Evolutionary conservation across 2,329 filamentous ascomycete species (phyloP).

Genomic region (Cercospora sp.): DNA sequence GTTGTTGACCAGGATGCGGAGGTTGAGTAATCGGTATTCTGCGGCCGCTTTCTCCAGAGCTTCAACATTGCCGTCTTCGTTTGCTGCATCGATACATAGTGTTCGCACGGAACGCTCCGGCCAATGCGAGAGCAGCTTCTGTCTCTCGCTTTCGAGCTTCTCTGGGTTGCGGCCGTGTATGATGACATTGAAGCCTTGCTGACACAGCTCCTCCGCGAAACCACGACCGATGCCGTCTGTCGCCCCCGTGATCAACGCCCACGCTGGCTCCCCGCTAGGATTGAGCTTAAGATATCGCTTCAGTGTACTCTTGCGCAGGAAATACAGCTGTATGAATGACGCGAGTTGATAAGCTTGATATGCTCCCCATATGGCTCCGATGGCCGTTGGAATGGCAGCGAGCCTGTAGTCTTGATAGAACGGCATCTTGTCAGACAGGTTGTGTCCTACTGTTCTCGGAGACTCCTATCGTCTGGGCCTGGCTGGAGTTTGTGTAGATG

Average conservation of each 20-base stretch:
- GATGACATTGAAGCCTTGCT: slow-evolving; percentile 57
- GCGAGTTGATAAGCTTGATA: slow-evolving; percentile 27
- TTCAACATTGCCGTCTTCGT: slow-evolving; percentile 44
- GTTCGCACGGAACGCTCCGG: slow-evolving; percentile 44
- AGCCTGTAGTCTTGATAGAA: neutral
- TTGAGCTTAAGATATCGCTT: slow-evolving; percentile 24
- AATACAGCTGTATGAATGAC: slow-evolving; percentile 31
- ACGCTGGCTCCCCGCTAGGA: slow-evolving; percentile 18
- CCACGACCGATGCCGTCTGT: slow-evolving; percentile 57
- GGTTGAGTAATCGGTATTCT: slow-evolving; percentile 38
- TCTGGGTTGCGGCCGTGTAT: slow-evolving; percentile 56
- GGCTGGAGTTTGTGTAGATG: neutral
- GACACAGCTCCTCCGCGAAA: slow-evolving; percentile 54
- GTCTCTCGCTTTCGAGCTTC: slow-evolving; percentile 50
- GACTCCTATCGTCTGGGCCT: neutral
- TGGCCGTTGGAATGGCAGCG: slow-evolving; percentile 11
- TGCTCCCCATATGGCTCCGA: slow-evolving; percentile 26
- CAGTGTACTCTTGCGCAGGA: slow-evolving; percentile 30
- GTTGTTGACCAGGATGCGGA: slow-evolving; percentile 61
- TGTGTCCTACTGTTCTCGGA: neutral
- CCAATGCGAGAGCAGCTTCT: slow-evolving; percentile 43
- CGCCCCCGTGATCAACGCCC: slow-evolving; percentile 45
- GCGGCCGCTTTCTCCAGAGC: slow-evolving; percentile 37
- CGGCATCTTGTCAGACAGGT: neutral
- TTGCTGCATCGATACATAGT: slow-evolving; percentile 35